phyloP scores from a whole-genome alignment of 495 filamentous ascomycete species.

The Xylaria telfairii region DNA sequence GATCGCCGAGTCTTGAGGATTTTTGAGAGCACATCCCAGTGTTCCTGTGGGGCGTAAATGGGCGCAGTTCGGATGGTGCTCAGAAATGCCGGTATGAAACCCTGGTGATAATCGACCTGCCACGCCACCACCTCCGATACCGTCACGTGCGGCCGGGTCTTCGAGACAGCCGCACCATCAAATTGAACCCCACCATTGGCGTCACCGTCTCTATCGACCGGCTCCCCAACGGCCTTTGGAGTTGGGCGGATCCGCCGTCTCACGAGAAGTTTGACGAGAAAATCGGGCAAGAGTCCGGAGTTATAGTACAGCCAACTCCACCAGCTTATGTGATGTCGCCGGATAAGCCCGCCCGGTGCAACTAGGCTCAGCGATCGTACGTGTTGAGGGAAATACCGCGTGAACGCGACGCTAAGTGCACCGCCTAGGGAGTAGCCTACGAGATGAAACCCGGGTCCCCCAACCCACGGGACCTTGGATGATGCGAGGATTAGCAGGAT shows the following conservation, averaged over 20 bases:
- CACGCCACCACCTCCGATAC: conserved; percentile 54
- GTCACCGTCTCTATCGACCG: conserved; percentile 40
- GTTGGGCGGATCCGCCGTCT: conserved; percentile 55
- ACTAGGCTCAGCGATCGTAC: conserved; percentile 73
- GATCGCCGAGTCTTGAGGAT: conserved; percentile 53
- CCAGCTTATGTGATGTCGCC: conserved; percentile 66
- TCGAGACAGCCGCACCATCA: conserved; percentile 50
- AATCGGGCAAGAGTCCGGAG: conserved; percentile 63
- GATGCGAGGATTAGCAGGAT: conserved; percentile 75
- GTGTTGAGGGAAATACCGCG: conserved; percentile 70
- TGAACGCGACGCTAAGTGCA: conserved; percentile 76
- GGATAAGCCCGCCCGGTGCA: conserved; percentile 75
- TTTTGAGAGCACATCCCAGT: conserved; percentile 64
- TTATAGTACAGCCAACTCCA: conserved; percentile 67
- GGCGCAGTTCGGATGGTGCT: conserved; percentile 56
- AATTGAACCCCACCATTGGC: conserved; percentile 45
- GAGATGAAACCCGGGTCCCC: conserved; percentile 66
- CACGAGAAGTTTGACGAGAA: conserved; percentile 60
- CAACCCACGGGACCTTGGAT: conserved; percentile 71
- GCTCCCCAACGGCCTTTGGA: conserved; percentile 1
- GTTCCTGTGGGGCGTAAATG: conserved; percentile 52
- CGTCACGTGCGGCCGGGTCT: conserved; percentile 39
- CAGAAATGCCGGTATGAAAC: conserved; percentile 60
- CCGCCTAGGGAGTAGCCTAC: conserved; percentile 89
- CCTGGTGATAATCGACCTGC: conserved; percentile 59